Base-by-base conservation (phyloP, 441 rosid genomes). In the Populus hybrid region DNA sequence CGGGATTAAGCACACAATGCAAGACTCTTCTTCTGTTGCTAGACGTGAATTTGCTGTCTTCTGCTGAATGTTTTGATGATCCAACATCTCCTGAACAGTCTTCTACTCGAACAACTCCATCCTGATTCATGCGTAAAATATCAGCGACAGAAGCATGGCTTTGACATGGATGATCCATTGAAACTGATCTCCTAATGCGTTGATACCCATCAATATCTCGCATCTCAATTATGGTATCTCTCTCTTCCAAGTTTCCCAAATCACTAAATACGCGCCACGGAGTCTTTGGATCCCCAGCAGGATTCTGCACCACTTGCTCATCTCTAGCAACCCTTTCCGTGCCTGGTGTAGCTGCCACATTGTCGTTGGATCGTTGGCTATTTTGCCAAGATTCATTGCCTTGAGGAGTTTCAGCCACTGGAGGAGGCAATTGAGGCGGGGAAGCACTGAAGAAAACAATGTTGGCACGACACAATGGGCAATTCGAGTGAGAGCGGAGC, bases 401-500 rank as follows among this genome's bases (percentile, higher is more conserved):
- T 23, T 74, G 80, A 42, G 80, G 74, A 76, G 61, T 65, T 73
- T 80, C 83, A 2, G 77, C 59, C 61, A 24, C 38, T n/a, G 84
- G 72, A 8, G 72, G 74, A 14, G 64, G 83, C 20, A 74, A 42
- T 3, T 67, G 84, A 72, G 85, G 71, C 6, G 76, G 76, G 6
- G 85, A 71, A 74, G 79, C 63, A 76, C 72, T 16, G 1, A 82
- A 20, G 68, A 79, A 80, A 23, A 84, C 73, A 36, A 91, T 85
- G 73, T 90, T 88, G 56, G 97, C 91, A 7, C 99, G 95, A 72
- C 98, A 93, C 72, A 95, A 77, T 0, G 99, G 99, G 83, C 99
- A 95, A 73, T 86, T 92, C 3, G 97, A 88, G 83, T 95, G 99
- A 80, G 93, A 89, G 65, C 74, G 85, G 9, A 95, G 98, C 97